phyloP scores from a whole-genome alignment of 1,139 yeast species.

The Meyerozyma carpophila region DNA sequence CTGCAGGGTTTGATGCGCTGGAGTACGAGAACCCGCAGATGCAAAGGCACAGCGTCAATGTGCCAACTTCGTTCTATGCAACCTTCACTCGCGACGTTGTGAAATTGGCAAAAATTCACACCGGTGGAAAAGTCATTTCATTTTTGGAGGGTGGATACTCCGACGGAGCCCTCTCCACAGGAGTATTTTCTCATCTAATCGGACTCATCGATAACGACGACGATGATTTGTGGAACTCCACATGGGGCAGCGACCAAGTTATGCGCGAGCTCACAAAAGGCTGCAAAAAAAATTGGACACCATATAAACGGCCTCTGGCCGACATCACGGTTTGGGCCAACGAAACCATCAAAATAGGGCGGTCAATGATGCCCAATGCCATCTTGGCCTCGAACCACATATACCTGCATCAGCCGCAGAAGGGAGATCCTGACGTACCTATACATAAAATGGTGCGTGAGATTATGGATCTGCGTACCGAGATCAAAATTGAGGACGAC shows the following conservation, averaged over 20 bases:
- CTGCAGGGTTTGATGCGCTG: conserved; percentile 89
- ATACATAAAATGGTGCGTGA: conserved; percentile 29
- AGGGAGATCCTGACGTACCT: conserved; percentile 10
- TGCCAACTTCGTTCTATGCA: conserved; percentile 77
- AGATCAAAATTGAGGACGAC: conserved; percentile 17
- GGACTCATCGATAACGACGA: conserved; percentile 46
- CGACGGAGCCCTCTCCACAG: conserved; percentile 77
- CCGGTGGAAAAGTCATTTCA: conserved; percentile 62
- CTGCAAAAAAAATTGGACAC: conserved; percentile 63
- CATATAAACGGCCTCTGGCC: conserved; percentile 44
- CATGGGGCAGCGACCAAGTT: conserved; percentile 60
- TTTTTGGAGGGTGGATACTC: conserved; percentile 85
- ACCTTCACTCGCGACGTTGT: conserved; percentile 71
- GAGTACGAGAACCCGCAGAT: conserved; percentile 76
- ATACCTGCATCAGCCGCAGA: conserved; percentile 22
- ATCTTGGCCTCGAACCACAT: conserved; percentile 37
- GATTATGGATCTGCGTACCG: conserved; percentile 13
- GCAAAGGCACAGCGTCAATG: conserved; percentile 83
- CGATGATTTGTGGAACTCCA: conserved; percentile 52
- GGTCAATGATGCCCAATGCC: conserved; percentile 63
- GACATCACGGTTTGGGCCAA: conserved; percentile 59
- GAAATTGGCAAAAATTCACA: conserved; percentile 55
- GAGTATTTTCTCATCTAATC: conserved; percentile 71
- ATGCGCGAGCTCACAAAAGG: conserved; percentile 67
- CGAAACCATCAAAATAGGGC: conserved; percentile 61